Base-by-base conservation (phyloP, 2,329 filamentous ascomycete species). In the Ascomycota sp. region DNA sequence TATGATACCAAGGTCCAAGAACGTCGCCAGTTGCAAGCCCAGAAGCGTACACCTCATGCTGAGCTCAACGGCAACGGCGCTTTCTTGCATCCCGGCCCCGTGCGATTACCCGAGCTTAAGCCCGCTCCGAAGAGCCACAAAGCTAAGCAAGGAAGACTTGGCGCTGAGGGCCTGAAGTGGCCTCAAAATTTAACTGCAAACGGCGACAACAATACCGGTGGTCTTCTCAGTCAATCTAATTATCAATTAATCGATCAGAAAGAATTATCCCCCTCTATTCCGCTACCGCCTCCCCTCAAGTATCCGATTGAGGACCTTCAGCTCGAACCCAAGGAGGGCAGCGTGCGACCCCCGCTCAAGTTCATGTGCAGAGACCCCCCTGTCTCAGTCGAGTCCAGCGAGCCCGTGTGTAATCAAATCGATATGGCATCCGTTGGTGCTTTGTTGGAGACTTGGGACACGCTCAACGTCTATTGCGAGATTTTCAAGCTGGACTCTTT, bases 301-400 rank as follows among this genome's bases (percentile, higher is more conserved):
- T 95, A 94, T 48, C 89, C 89, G 0, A 92, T 93, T 36, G 89
- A 98, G 44, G 89, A 98, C 52, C 56, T 95, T 29, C 78, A 92
- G 40, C 62, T 95, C 17, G 65, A 74, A 15, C 75, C 76, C 2
- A 68, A 69, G 33, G 65, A 75, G 30, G 70, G 63, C 19, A 51
- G 63, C 25, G 64, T 71, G 32, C 72, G 89, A 10, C 89, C 89
- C 3, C 55, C 67, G 1, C 55, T 95, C 28, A 80, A 79, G 33
- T 93, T 79, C 45, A 60, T 91, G 40, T 80, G 76, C 35, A 64
- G 62, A 30, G 66, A 82, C 33, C 63, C 67, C 8, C 63, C 68
- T 1, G 56, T 64, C 26, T 50, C 62, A 5, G 53, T 57, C 12
- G 40, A 39, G 1, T 27, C 30, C 20, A 19, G 8, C 17, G 29